A percentile compares a stretch with the other conserved stretches of the same genome.
These are phyloP conservation scores for Penicillium paradoxum DNA, from an alignment of 495 filamentous ascomycete species.

Conservation along the genomic window DNA sequence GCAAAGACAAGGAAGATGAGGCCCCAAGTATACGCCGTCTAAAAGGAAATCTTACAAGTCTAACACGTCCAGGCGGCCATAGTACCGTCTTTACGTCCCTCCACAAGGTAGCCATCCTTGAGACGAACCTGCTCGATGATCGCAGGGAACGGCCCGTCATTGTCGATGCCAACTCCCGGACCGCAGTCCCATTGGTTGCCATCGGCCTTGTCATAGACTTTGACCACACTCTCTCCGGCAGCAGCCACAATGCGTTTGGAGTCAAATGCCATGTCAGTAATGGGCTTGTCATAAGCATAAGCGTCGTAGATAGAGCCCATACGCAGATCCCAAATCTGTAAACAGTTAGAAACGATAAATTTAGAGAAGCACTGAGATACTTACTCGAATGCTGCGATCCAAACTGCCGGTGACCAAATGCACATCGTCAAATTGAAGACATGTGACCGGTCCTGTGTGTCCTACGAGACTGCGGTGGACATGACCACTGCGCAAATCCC, in stretches of 20 bases:
- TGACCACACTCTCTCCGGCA: conserved; percentile 86
- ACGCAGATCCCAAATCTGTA: conserved; percentile 95
- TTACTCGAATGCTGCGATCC: conserved; percentile 90
- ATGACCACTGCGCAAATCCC: conserved; percentile 94
- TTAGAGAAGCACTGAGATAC: conserved; percentile 24
- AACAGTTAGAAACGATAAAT: conserved; percentile 8
- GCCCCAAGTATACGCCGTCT: background rate
- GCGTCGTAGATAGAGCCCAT: conserved; percentile 95
- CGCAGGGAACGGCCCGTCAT: conserved; percentile 54
- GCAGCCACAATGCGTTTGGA: conserved; percentile 83
- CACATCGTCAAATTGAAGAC: conserved; percentile 93
- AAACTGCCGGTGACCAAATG: conserved; percentile 92
- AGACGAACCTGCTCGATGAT: conserved; percentile 85
- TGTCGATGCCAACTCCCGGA: conserved; percentile 63
- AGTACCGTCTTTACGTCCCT: conserved; percentile 82
- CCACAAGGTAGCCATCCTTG: conserved; percentile 89
- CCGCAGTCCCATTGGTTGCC: conserved; percentile 97
- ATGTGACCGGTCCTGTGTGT: conserved; percentile 92
- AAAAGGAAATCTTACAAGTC: conserved; percentile 3
- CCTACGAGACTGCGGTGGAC: conserved; percentile 95
- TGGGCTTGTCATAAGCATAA: conserved; percentile 87
- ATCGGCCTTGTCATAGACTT: conserved; percentile 97
- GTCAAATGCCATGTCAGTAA: conserved; percentile 99
- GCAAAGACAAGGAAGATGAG: conserved; percentile 9
- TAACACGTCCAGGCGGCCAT: conserved; percentile 91